Evolutionary conservation across 2,329 filamentous ascomycete species (phyloP).

Genomic region (Pseudocercospora pini-densiflorae): DNA sequence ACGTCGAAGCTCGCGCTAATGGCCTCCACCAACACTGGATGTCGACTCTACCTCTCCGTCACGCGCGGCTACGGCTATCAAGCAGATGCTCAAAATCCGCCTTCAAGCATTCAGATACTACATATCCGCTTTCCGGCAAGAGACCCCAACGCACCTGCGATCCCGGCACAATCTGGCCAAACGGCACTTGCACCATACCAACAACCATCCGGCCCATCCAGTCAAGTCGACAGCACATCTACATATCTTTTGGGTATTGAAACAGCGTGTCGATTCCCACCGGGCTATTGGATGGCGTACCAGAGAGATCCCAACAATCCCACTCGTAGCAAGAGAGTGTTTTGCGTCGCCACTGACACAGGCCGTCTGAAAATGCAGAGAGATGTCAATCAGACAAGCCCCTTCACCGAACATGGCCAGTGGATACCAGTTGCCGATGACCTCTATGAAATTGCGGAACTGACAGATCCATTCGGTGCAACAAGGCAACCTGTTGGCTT

Average conservation of each 20-base stretch:
- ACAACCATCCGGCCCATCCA: constrained; percentile 14
- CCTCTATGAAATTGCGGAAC: constrained; percentile 77
- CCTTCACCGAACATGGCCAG: constrained; percentile 77
- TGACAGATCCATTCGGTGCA: constrained; percentile 74
- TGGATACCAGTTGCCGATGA: constrained; percentile 77
- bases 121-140: constrained; percentile 91
- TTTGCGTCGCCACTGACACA: constrained; percentile 85
- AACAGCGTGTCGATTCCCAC: constrained; percentile 65
- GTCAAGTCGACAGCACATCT: constrained; percentile 41
- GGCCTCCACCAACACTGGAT: constrained; percentile 88
- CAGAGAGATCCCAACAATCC: constrained; percentile 54
- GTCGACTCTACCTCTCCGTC: constrained; percentile 88
- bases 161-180: constrained; percentile 24
- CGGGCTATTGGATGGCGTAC: constrained; percentile 90
- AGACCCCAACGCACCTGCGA: constrained; percentile 30
- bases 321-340: constrained; percentile 65
- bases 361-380: constrained; percentile 58
- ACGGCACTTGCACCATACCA: constrained; percentile 29
- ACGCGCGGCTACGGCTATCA: constrained; percentile 72
- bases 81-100: constrained; percentile 67
- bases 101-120: constrained; percentile 96
- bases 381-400: constrained; percentile 50
- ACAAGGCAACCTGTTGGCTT: constrained; percentile 74
- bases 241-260: constrained; percentile 42
- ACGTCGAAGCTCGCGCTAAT: constrained; percentile 85